Evolutionary conservation across 106 monocot species (phyloP).

Genomic region (Platanthera zijinensis): DNA sequence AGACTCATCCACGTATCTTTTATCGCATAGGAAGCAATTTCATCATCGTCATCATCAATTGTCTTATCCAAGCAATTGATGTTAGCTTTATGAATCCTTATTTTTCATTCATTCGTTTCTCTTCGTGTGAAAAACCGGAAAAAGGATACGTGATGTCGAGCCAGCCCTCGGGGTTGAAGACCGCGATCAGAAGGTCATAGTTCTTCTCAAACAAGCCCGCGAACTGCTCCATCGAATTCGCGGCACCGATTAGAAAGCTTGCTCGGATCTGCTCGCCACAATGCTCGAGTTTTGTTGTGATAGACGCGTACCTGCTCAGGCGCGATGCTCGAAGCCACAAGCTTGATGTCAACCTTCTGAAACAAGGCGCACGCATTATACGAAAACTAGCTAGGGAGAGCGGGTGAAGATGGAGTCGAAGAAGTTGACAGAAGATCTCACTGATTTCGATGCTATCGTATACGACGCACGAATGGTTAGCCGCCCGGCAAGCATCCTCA

Average conservation of each 20-base stretch:
- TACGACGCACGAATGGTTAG: conserved; percentile 74
- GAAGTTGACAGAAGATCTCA: conserved; percentile 11
- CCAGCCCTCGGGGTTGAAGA: conserved; percentile 97
- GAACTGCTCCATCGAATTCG: conserved; percentile 27
- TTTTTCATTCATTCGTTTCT: background rate
- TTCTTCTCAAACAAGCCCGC: conserved; percentile 81
- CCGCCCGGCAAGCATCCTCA: conserved; percentile 60
- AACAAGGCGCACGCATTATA: conserved; percentile 2
- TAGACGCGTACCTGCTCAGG: conserved; percentile 53
- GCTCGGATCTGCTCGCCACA: background rate
- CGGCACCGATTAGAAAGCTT: background rate
- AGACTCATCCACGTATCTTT: conserved; percentile 77
- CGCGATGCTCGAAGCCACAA: conserved; percentile 57
- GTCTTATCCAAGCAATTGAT: too few species aligned
- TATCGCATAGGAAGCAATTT: conserved; percentile 1
- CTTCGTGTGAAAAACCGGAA: background rate
- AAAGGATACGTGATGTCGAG: conserved; percentile 93
- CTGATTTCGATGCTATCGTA: conserved; percentile 54
- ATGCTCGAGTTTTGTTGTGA: background rate
- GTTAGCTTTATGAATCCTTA: too few species aligned
- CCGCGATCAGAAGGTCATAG: conserved; percentile 70
- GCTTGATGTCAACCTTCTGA: conserved; percentile 82
- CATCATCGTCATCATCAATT: too few species aligned
- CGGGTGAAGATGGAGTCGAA: background rate
- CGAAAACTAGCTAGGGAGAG: background rate